Conservation (phyloP, 1,139 yeast species). For the Candida anutae region DNA sequence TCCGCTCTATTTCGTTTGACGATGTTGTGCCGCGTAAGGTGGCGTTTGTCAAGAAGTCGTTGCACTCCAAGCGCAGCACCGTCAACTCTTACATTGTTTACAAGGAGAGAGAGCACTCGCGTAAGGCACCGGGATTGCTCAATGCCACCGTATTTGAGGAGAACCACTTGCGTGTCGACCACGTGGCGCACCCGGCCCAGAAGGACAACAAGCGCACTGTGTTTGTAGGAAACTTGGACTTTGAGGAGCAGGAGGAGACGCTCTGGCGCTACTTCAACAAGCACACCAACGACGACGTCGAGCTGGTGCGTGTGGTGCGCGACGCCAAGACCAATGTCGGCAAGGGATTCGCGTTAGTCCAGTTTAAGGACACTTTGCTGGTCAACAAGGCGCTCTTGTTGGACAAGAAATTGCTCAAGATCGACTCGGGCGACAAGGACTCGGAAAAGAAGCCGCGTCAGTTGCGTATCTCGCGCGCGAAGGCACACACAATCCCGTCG, state of each 20-base stretch:
- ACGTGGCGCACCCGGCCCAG: conserved; percentile 81
- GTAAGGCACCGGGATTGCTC: conserved; percentile 43
- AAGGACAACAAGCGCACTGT: conserved; percentile 80
- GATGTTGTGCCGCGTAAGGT: conserved; percentile 88
- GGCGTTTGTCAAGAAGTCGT: conserved; percentile 75
- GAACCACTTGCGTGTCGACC: conserved; percentile 84
- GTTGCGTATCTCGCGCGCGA: conserved; percentile 75
- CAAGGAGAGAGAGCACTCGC: conserved; percentile 42
- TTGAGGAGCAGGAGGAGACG: conserved; percentile 85
- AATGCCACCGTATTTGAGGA: conserved; percentile 66
- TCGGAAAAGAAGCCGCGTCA: conserved; percentile 46
- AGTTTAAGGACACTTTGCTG: conserved; percentile 72
- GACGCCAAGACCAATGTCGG: conserved; percentile 93
- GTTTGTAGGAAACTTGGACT: conserved; percentile 91
- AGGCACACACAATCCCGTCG: conserved; percentile 44
- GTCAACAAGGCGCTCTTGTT: conserved; percentile 79
- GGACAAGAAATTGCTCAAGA: conserved; percentile 57
- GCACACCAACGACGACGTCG: conserved; percentile 60
- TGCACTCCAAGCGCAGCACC: conserved; percentile 72
- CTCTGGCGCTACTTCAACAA: conserved; percentile 74
- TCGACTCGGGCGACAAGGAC: conserved; percentile 19
- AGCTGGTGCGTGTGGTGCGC: conserved; percentile 82
- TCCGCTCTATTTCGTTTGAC: conserved; percentile 86
- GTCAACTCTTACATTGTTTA: conserved; percentile 86
- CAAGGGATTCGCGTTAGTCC: conserved; percentile 95